These are phyloP conservation scores for Protomyces gravidus DNA, from an alignment of 1,139 yeast genomes.

Conservation along the genomic window DNA sequence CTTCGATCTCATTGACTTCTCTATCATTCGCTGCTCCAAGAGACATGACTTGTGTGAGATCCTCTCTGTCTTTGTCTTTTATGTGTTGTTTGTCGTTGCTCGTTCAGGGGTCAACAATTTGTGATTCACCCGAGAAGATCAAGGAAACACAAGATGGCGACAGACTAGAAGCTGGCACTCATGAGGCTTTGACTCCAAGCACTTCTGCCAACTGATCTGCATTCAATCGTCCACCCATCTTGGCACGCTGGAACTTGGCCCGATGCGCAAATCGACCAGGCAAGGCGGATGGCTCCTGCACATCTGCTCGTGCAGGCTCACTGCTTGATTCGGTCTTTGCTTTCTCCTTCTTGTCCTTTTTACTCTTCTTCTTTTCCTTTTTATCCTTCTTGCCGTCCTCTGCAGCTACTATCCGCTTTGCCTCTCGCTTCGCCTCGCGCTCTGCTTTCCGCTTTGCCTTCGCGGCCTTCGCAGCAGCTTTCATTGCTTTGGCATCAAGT, in stretches of 20 bases:
- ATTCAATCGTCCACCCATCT: conserved; percentile 20
- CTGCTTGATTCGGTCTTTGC: not conserved
- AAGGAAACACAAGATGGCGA: not conserved
- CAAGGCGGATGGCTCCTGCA: not conserved
- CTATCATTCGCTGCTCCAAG: too few species aligned
- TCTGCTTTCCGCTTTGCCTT: conserved; percentile 11
- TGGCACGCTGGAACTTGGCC: conserved; percentile 28
- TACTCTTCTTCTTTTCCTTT: not conserved
- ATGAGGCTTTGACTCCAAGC: conserved; percentile 23
- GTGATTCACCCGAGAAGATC: not conserved
- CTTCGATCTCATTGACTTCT: too few species aligned
- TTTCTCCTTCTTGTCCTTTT: not conserved
- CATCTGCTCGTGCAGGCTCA: not conserved
- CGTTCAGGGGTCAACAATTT: not conserved
- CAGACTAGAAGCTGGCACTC: not conserved
- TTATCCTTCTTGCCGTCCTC: not conserved
- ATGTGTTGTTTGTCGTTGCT: not conserved
- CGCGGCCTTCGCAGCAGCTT: conserved; percentile 3
- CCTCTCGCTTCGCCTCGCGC: conserved; percentile 11
- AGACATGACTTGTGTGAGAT: too few species aligned
- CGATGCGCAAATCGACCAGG: conserved; percentile 27
- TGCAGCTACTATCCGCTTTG: not conserved
- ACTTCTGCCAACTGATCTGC: conserved; percentile 25
- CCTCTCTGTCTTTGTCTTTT: too few species aligned
- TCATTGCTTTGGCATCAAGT: not conserved